phyloP scores from a whole-genome alignment of 805 yeast genomes.

The Teunomyces atbi region DNA sequence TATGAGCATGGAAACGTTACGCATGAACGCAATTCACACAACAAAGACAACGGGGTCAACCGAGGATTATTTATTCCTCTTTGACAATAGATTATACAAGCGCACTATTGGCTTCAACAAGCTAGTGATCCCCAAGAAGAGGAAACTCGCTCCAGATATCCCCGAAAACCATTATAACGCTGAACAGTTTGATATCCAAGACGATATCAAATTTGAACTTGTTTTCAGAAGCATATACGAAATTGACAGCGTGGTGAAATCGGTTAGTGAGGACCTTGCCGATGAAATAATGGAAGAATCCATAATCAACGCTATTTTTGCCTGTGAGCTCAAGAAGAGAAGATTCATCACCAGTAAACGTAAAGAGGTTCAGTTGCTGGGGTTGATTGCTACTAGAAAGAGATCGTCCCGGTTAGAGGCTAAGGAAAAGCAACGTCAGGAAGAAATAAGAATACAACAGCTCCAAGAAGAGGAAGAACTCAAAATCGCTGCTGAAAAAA shows the following conservation, averaged over 20 bases:
- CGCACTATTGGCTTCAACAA: constrained; percentile 24
- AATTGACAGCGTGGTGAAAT: constrained; percentile 19
- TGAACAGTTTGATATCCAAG: constrained; percentile 29
- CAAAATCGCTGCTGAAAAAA: constrained; percentile 40
- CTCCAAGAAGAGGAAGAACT: constrained; percentile 47
- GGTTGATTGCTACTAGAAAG: constrained; percentile 64
- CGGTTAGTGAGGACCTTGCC: constrained; percentile 16
- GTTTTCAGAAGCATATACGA: constrained; percentile 31
- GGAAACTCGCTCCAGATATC: constrained; percentile 30
- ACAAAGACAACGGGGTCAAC: constrained; percentile 9
- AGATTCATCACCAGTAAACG: constrained; percentile 53
- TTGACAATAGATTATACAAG: constrained; percentile 54
- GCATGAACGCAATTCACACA: constrained; percentile 14
- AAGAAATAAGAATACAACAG: constrained; percentile 50
- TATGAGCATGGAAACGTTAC: constrained; percentile 21
- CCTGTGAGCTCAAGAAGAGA: constrained; percentile 52
- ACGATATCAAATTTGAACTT: constrained; percentile 28
- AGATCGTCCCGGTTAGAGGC: constrained; percentile 73
- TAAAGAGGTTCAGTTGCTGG: constrained; percentile 63
- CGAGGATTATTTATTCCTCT: constrained; percentile 38
- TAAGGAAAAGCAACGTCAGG: constrained; percentile 48
- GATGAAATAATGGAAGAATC: constrained; percentile 23
- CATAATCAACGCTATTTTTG: constrained; percentile 22
- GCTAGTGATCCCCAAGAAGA: constrained; percentile 33
- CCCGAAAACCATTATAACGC: constrained; percentile 29